phyloP scores from a whole-genome alignment of 768 basidiomycete genomes.

The Grammothele lineata region DNA sequence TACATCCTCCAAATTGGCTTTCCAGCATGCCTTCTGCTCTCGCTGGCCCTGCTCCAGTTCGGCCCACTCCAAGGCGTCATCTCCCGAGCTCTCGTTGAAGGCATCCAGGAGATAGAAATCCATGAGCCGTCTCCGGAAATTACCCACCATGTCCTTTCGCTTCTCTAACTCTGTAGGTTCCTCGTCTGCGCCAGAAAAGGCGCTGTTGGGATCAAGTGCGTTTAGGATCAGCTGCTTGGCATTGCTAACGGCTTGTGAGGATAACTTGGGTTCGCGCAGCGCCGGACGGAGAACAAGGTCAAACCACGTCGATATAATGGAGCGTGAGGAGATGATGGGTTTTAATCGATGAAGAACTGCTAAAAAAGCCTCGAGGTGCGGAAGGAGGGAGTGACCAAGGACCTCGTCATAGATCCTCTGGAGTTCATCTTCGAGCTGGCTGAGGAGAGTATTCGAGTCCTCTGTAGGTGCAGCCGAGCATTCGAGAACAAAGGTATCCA shows the following conservation, averaged over 20 bases:
- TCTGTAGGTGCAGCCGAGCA: constrained; percentile 45
- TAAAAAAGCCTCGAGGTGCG: constrained; percentile 65
- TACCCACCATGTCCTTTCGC: constrained; percentile 47
- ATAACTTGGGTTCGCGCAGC: constrained; percentile 67
- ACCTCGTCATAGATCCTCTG: constrained; percentile 57
- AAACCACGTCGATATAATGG: constrained; percentile 77
- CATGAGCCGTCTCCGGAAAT: constrained; percentile 65
- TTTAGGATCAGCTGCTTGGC: constrained; percentile 71
- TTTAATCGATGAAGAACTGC: constrained; percentile 59
- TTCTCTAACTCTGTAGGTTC: constrained; percentile 37
- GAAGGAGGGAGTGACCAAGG: constrained; percentile 58
- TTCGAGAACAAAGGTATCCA: constrained; percentile 55
- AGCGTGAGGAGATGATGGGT: constrained; percentile 56
- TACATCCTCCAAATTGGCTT: constrained; percentile 72
- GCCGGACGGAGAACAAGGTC: constrained; percentile 76
- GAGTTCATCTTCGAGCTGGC: constrained; percentile 61
- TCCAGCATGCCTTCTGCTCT: constrained; percentile 62
- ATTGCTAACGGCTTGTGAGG: constrained; percentile 51
- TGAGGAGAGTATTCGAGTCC: constrained; percentile 40
- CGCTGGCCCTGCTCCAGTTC: constrained; percentile 59
- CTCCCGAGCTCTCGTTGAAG: constrained; percentile 67
- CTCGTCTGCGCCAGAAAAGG: constrained; percentile 7
- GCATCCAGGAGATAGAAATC: constrained; percentile 77
- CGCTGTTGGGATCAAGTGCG: constrained; percentile 38
- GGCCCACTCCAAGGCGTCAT: constrained; percentile 74